Percentiles rank a stretch among this genome's conserved stretches.
phyloP scores from a whole-genome alignment of 352 stramenopile genomes.

The Phytophthora meadii region DNA sequence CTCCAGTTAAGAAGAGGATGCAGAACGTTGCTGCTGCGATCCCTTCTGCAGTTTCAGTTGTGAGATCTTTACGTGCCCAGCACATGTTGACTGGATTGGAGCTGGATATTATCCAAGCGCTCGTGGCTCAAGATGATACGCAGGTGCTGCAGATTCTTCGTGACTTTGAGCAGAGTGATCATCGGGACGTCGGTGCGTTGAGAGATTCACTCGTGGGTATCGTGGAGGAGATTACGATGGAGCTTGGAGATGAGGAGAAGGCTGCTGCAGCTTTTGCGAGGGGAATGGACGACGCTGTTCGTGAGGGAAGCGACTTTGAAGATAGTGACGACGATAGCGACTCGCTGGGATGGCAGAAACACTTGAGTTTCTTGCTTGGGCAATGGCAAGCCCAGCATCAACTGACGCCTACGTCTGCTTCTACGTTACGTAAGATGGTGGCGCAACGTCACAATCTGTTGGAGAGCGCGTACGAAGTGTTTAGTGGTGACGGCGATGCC shows the following conservation, averaged over 20 bases:
- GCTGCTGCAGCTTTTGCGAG: slow-evolving; percentile 37
- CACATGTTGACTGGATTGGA: slow-evolving; percentile 73
- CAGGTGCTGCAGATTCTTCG: slow-evolving; percentile 54
- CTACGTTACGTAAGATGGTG: slow-evolving; percentile 53
- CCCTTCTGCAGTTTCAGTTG: slow-evolving; percentile 40
- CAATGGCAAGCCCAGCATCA: slow-evolving; percentile 47
- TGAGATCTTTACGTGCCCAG: slow-evolving; percentile 56
- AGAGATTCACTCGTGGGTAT: slow-evolving; percentile 59
- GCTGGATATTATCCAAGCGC: slow-evolving; percentile 58
- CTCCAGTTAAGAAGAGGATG: slow-evolving; percentile 9
- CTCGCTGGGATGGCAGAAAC: slow-evolving; percentile 53
- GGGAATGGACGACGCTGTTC: slow-evolving; percentile 38
- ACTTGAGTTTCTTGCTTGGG: slow-evolving; percentile 54
- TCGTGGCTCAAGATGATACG: slow-evolving; percentile 64
- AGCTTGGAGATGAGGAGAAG: slow-evolving; percentile 73
- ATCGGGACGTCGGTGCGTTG: slow-evolving; percentile 37
- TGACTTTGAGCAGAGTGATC: slow-evolving; percentile 48
- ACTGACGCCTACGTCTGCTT: slow-evolving; percentile 43
- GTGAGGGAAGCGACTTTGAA: slow-evolving; percentile 22
- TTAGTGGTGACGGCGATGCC: slow-evolving; percentile 58
- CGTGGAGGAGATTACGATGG: slow-evolving; percentile 70
- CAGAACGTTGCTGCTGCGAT: slow-evolving; percentile 7
- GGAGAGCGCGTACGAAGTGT: slow-evolving; percentile 80
- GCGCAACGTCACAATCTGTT: slow-evolving; percentile 65
- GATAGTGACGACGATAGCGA: slow-evolving; percentile 36